Conservation (phyloP, 352 stramenopile genomes). For the Phytophthora ramorum region DNA sequence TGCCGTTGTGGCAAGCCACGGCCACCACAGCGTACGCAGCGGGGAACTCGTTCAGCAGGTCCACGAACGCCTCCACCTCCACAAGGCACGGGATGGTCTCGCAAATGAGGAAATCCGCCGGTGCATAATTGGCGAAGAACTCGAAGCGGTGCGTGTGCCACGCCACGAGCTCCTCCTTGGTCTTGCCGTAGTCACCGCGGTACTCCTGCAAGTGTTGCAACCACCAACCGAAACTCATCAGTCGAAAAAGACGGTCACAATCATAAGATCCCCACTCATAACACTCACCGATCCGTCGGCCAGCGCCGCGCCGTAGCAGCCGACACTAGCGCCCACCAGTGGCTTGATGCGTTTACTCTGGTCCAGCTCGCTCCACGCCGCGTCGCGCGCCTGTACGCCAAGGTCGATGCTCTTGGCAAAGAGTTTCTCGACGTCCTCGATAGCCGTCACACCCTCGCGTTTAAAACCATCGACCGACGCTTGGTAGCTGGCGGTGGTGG, state of each 20-base stretch:
- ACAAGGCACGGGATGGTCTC: conserved; percentile 89
- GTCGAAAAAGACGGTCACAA: conserved; percentile 1
- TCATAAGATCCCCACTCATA: conserved; percentile 9
- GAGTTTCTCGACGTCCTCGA: conserved; percentile 61
- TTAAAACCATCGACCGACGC: conserved; percentile 85
- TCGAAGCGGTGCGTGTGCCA: conserved; percentile 82
- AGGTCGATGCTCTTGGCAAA: conserved; percentile 82
- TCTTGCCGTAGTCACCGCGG: conserved; percentile 80
- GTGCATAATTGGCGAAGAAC: conserved; percentile 59
- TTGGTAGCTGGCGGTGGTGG: conserved; percentile 88
- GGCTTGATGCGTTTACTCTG: conserved; percentile 58
- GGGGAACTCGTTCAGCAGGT: conserved; percentile 76
- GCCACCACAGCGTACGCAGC: conserved; percentile 62
- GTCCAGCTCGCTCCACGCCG: conserved; percentile 54
- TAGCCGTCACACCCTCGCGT: conserved; percentile 56
- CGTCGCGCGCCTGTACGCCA: conserved; percentile 67
- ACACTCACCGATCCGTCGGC: conserved; percentile 81
- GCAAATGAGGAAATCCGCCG: conserved; percentile 79
- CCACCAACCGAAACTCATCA: background rate
- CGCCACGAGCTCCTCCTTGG: conserved; percentile 65
- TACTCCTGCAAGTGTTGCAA: conserved; percentile 74
- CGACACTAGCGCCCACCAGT: conserved; percentile 85
- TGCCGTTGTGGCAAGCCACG: conserved; percentile 67
- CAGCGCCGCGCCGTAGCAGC: conserved; percentile 84
- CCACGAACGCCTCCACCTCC: conserved; percentile 82